Evolutionary conservation across 345 rosid genomes (phyloP).

Genomic region (Eucalyptus regnans): DNA sequence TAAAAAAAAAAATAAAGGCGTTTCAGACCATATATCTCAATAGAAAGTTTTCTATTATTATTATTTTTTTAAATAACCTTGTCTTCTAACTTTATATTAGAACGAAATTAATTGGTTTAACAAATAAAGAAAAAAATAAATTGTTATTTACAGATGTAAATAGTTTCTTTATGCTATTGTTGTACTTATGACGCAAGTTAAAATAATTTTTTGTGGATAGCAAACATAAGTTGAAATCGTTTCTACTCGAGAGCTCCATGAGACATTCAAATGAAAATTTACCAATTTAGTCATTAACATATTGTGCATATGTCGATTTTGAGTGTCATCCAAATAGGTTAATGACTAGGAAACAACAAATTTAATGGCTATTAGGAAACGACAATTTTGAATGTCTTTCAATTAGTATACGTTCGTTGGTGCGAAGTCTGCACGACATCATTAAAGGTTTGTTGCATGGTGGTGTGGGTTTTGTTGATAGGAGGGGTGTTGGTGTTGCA

Average conservation of each 20-base stretch:
- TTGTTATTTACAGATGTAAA: accelerated
- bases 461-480: not conserved
- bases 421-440: not conserved
- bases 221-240: not conserved
- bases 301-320: not conserved
- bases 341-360: too few species aligned
- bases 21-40: not conserved
- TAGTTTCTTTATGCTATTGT: not conserved
- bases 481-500: not conserved
- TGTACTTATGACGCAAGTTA: not conserved
- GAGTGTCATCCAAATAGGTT: not conserved
- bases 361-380: not conserved
- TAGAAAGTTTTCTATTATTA: not conserved
- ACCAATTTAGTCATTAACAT: not conserved
- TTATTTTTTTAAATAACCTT: not conserved
- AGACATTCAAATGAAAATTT: not conserved
- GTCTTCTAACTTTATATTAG: not conserved
- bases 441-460: not conserved
- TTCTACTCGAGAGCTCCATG: not conserved
- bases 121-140: not conserved
- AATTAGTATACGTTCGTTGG: not conserved
- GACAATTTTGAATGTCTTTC: not conserved
- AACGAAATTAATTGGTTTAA: not conserved
- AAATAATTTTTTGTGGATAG: not conserved
- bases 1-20: not conserved